Conservation (phyloP, 2,329 filamentous ascomycete species). For the Penicillium aurantiogriseum region DNA sequence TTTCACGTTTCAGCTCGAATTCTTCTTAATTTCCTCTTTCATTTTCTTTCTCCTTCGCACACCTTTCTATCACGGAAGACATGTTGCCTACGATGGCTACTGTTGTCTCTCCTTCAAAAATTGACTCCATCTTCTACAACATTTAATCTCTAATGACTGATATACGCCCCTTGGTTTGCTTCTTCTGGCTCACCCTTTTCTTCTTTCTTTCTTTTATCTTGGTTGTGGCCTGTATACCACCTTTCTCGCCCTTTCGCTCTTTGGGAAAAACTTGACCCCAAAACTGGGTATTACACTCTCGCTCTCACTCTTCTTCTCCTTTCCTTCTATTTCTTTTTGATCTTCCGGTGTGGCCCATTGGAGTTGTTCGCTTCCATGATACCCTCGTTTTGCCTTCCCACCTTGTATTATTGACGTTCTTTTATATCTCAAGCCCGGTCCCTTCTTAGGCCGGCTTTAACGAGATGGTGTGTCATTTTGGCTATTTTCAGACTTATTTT, state of each 20-base stretch:
- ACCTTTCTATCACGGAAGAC: not conserved
- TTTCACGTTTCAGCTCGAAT: not conserved
- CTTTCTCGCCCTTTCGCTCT: not conserved
- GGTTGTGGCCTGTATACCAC: not conserved
- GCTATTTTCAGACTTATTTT: not conserved
- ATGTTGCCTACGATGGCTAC: not conserved
- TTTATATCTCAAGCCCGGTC: not conserved
- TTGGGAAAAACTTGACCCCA: not conserved
- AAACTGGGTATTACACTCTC: not conserved
- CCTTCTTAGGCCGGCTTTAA: not conserved
- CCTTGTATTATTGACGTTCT: constrained; percentile 8
- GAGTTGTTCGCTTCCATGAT: constrained; percentile 11
- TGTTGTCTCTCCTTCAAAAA: not conserved
- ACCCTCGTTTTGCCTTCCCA: constrained; percentile 5
- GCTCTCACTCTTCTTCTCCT: not conserved
- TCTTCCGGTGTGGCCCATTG: constrained; percentile 4
- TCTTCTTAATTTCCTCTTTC: constrained; percentile 9
- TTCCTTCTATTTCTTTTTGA: not conserved
- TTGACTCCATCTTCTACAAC: constrained; percentile 11
- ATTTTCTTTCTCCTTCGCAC: not conserved
- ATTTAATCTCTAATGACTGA: constrained; percentile 28
- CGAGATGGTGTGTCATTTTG: not conserved
- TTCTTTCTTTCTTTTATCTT: not conserved
- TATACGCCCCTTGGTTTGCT: constrained; percentile 13
- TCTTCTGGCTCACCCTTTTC: not conserved